Evolutionary conservation across 768 basidiomycete genomes (phyloP), one percentile per base, ranked within the genome.

Genomic region (Psilocybe azurescens): DNA sequence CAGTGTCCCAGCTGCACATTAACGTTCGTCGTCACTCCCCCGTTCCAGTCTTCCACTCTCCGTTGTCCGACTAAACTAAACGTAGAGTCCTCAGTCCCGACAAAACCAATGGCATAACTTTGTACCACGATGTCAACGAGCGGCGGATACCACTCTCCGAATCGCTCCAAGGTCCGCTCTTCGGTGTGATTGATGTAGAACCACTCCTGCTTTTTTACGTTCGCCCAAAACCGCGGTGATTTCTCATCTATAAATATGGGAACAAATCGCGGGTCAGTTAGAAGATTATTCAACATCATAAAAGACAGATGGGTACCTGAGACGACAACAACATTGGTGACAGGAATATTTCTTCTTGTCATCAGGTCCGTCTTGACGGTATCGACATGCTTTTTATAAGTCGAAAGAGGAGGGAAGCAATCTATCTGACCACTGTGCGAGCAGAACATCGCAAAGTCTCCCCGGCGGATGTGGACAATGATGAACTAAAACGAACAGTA

Each of bases 11-110:
- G 18, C 38, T 51, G 36, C 7, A 59, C 56, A 33, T 61, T 57
- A 13, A 66, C 41, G n/a, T 56, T 55, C 30, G 53, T 59, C n/a
- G 53, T 39, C 5, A 77, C 69, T 10, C 87, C 85, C 36, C 74
- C 76, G 41, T 83, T 75, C 88, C 88, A 89, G 53, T 86, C 81
- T 61, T 80, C 72, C 47, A 88, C 87, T 41, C 87, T 73, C 36
- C 81, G 77, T 16, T 73, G 73, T 3, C 85, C 82, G 14, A 89
- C 68, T 50, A 85, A 66, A 49, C 83, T 83, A 70, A 86, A 84
- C 24, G 87, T 88, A 20, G 86, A 87, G 52, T 74, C 70, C 18
- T 78, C 71, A 3, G 85, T 88, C 10, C 87, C 88, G 11, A 89
- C 82, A 64, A 88, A 83, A 11, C 86, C 88, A 4, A 78, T 67